Evolutionary conservation across 768 basidiomycete genomes (phyloP).

Genomic region (Botryobasidium botryosum): DNA sequence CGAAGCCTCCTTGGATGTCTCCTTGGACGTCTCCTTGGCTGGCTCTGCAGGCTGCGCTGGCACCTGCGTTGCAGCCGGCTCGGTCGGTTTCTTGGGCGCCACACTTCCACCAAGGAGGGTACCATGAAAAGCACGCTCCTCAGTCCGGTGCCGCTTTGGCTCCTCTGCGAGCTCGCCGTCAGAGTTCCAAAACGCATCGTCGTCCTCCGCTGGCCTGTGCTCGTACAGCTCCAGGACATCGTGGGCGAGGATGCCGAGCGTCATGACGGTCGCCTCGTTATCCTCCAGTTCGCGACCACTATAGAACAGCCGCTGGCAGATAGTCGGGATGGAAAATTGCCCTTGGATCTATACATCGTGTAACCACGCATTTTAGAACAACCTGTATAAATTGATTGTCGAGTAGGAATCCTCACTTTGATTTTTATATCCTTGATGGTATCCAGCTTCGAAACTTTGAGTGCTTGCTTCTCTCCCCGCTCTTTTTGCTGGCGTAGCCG

Average conservation of each 20-base stretch:
- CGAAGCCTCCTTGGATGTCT: no score
- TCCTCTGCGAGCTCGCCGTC: no score
- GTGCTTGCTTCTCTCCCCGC: slow-evolving; percentile 33
- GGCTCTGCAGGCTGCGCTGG: no score
- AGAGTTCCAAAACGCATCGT: no score
- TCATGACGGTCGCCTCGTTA: slow-evolving; percentile 33
- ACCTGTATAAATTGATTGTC: neutral
- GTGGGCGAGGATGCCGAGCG: slow-evolving; percentile 39
- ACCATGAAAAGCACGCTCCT: no score
- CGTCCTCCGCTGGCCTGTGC: no score
- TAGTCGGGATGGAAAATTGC: slow-evolving; percentile 48
- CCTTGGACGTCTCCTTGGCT: no score
- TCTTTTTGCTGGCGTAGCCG: slow-evolving; percentile 41
- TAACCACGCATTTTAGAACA: neutral
- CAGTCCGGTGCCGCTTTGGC: no score
- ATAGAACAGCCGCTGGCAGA: slow-evolving; percentile 56
- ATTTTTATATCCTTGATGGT: slow-evolving; percentile 68
- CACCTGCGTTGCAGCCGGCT: no score
- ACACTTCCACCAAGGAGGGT: no score
- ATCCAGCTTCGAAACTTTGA: slow-evolving; percentile 43
- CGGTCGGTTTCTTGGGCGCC: no score
- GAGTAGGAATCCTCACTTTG: slow-evolving; percentile 28
- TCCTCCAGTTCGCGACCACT: slow-evolving; percentile 46
- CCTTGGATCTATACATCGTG: slow-evolving; percentile 27
- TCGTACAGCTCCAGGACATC: no score